These are phyloP conservation scores for Staphylotrichum tortipilum DNA, from an alignment of 495 filamentous ascomycete species.

Conservation along the genomic window DNA sequence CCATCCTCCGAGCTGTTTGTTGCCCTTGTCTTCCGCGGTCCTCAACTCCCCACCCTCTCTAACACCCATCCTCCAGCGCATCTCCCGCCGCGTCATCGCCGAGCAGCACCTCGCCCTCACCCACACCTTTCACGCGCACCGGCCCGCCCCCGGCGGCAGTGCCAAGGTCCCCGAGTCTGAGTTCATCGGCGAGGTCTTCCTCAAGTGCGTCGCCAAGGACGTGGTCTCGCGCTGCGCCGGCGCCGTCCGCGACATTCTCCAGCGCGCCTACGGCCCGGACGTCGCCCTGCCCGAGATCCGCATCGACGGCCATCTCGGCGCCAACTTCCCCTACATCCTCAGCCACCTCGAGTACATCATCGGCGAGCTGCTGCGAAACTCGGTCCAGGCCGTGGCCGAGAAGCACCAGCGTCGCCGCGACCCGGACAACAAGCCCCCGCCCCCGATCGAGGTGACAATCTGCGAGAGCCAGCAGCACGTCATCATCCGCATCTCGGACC, in stretches of 20 bases:
- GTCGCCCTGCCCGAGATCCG: constrained; percentile 67
- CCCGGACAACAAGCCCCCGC: constrained; percentile 38
- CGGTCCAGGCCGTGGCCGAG: constrained; percentile 84
- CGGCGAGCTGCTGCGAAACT: constrained; percentile 90
- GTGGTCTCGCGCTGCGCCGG: constrained; percentile 77
- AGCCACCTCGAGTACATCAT: constrained; percentile 96
- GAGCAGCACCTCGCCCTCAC: constrained; percentile 97
- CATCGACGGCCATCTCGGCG: constrained; percentile 78
- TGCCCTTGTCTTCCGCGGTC: not conserved
- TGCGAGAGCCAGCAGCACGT: constrained; percentile 94
- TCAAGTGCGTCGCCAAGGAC: constrained; percentile 86
- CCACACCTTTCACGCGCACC: constrained; percentile 86
- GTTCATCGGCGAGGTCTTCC: constrained; percentile 91
- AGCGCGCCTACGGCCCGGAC: constrained; percentile 59
- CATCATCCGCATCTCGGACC: constrained; percentile 91
- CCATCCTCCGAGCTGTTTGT: constrained; percentile 75
- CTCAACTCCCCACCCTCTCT: not conserved
- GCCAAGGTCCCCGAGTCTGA: constrained; percentile 67
- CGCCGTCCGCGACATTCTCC: constrained; percentile 58
- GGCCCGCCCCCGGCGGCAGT: constrained; percentile 84
- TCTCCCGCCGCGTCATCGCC: constrained; percentile 91
- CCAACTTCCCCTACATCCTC: constrained; percentile 92
- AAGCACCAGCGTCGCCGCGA: constrained; percentile 31
- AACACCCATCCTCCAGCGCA: constrained; percentile 48
- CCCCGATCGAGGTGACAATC: constrained; percentile 86